Conservation (phyloP, 176 grass and related monocot genomes). For the Hyparrhenia diplandra region DNA sequence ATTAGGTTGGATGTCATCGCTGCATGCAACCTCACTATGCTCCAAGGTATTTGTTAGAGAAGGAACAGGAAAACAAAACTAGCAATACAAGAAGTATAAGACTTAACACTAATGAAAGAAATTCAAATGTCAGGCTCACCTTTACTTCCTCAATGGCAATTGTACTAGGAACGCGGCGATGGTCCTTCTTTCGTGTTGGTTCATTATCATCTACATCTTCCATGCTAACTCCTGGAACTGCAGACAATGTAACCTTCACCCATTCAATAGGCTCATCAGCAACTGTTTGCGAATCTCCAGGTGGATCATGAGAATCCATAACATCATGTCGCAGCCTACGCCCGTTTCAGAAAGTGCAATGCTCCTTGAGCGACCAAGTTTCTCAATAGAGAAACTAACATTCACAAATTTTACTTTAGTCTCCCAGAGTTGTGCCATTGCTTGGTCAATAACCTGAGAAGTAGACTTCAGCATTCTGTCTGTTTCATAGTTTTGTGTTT, state of each 20-base stretch:
- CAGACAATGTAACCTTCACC: conserved; percentile 79
- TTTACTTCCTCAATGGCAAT: conserved; percentile 99
- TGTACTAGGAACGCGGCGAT: conserved; percentile 93
- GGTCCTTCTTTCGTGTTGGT: conserved; percentile 69
- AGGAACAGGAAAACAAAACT: neutral
- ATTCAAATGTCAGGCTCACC: conserved; percentile 40
- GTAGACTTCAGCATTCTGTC: conserved; percentile 82
- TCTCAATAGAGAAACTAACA: conserved; percentile 88
- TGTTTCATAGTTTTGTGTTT: conserved; percentile 76
- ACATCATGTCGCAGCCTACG: conserved; percentile 24
- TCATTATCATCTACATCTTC: conserved; percentile 88
- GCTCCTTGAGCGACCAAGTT: conserved; percentile 65
- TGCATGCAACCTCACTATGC: conserved; percentile 12
- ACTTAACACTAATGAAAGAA: neutral
- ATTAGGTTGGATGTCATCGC: neutral
- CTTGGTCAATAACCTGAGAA: conserved; percentile 94
- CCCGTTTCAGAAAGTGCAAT: conserved; percentile 39
- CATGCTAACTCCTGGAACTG: conserved; percentile 89
- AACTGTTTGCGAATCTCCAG: conserved; percentile 24
- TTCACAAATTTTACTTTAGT: conserved; percentile 95
- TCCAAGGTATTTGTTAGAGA: neutral
- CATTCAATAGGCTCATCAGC: conserved; percentile 61
- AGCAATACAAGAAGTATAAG: neutral
- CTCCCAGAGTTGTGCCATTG: conserved; percentile 92
- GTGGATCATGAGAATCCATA: conserved; percentile 21